phyloP scores from a whole-genome alignment of 1,139 yeast species.

The Protomyces lactucae-debilis region DNA sequence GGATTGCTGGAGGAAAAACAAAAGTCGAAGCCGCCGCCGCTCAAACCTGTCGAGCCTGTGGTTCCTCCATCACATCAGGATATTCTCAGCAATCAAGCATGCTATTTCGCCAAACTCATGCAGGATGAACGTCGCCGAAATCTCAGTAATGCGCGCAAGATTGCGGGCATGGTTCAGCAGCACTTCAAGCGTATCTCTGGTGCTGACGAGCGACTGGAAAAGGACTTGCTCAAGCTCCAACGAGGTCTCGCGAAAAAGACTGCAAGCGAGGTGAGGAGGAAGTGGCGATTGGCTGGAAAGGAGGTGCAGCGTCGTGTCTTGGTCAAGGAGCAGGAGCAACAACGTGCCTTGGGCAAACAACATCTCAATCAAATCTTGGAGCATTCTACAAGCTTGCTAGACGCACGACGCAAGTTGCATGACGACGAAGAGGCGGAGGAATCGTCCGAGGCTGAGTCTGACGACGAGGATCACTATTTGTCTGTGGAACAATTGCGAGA shows the following conservation, averaged over 20 bases:
- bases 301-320: constrained; percentile 44
- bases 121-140: constrained; percentile 63
- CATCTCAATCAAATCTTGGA: constrained; percentile 85
- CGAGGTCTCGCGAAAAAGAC: constrained; percentile 70
- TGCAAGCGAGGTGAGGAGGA: constrained; percentile 75
- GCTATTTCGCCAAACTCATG: constrained; percentile 64
- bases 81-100: constrained; percentile 70
- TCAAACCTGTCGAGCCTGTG: constrained; percentile 38
- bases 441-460: constrained; percentile 1
- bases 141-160: constrained; percentile 61
- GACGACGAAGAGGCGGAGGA: constrained; percentile 30
- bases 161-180: constrained; percentile 76
- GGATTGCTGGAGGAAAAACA: constrained; percentile 47
- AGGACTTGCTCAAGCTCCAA: constrained; percentile 52
- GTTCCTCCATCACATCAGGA: constrained; percentile 49
- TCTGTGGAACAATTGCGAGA: constrained; percentile 60
- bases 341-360: constrained; percentile 74
- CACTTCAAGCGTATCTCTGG: constrained; percentile 84
- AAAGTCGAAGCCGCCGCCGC: constrained; percentile 46
- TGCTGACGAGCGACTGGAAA: constrained; percentile 74
- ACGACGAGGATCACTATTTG: constrained; percentile 49
- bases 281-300: constrained; percentile 87
- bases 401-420: constrained; percentile 59
- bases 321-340: constrained; percentile 44
- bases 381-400: constrained; percentile 83